Conservation (phyloP, 768 basidiomycete species). For the Leucosporidium yakuticum region DNA sequence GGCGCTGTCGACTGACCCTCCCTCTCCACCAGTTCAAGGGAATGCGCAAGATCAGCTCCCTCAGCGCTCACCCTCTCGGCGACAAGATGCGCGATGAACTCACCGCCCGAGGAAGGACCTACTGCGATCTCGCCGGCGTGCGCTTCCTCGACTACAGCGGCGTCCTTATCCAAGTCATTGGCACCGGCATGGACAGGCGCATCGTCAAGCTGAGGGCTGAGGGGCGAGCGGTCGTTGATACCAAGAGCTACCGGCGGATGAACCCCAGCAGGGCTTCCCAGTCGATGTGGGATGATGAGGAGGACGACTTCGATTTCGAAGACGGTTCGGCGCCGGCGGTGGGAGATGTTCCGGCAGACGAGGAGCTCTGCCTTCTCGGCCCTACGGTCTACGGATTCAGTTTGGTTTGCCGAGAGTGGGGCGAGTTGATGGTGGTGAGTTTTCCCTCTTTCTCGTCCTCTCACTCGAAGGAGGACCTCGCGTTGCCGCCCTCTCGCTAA, state of each 20-base stretch:
- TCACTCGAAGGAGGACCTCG: slow-evolving; percentile 24
- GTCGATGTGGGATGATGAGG: not conserved
- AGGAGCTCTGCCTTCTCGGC: slow-evolving; percentile 8
- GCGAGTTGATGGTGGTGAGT: slow-evolving; percentile 46
- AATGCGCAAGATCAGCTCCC: slow-evolving; percentile 50
- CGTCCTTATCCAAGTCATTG: slow-evolving; percentile 46
- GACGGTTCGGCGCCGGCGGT: not conserved
- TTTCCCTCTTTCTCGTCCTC: too few species aligned
- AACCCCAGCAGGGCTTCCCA: not conserved
- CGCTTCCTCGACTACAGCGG: slow-evolving; percentile 59
- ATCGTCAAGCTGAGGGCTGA: slow-evolving; percentile 17
- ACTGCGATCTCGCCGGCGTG: slow-evolving; percentile 50
- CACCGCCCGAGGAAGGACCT: slow-evolving; percentile 54
- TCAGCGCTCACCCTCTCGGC: slow-evolving; percentile 56
- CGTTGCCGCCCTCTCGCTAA: too few species aligned
- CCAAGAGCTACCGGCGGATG: slow-evolving; percentile 4
- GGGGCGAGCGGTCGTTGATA: slow-evolving; percentile 12
- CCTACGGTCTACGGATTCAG: slow-evolving; percentile 14
- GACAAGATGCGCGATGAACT: slow-evolving; percentile 48
- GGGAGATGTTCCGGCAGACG: not conserved
- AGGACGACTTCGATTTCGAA: not conserved
- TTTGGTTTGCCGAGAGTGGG: slow-evolving; percentile 15
- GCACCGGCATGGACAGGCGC: not conserved
- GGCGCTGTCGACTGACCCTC: not conserved
- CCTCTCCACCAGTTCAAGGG: slow-evolving; percentile 48